Evolutionary conservation across 371 early-diverging fungal genomes (phyloP).

Genomic region (Phascolomyces articulosus): DNA sequence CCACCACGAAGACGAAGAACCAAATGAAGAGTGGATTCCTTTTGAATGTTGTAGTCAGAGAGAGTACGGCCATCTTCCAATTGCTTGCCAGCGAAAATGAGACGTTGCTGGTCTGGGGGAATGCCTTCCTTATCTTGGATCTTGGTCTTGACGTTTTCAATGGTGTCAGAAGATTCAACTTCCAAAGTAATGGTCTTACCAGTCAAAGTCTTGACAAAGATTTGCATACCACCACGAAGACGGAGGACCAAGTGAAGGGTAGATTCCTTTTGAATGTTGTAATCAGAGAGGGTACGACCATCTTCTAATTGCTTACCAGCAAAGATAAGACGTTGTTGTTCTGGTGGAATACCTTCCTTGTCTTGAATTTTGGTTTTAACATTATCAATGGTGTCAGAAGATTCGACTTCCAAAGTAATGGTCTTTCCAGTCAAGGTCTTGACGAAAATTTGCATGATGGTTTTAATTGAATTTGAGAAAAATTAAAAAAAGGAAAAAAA

Average conservation of each 20-base stretch:
- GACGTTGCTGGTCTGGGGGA: constrained; percentile 95
- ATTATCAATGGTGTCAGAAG: constrained; percentile 86
- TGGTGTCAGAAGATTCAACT: constrained; percentile 87
- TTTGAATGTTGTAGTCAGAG: constrained; percentile 65
- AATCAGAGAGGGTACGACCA: constrained; percentile 77
- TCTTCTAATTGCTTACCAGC: constrained; percentile 88
- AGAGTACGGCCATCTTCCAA: constrained; percentile 82
- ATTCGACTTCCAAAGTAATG: constrained; percentile 92
- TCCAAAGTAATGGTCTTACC: constrained; percentile 95
- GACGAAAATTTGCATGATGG: constrained; percentile 15
- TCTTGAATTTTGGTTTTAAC: constrained; percentile 94
- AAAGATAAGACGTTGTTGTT: constrained; percentile 86
- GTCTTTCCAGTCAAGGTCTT: constrained; percentile 95
- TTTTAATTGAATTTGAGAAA: not conserved
- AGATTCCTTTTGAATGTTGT: constrained; percentile 77
- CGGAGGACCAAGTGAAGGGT: constrained; percentile 91
- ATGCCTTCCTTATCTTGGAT: constrained; percentile 97
- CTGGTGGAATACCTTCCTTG: constrained; percentile 94
- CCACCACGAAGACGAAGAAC: constrained; percentile 91
- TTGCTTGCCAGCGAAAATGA: constrained; percentile 96
- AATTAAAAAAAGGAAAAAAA: not conserved
- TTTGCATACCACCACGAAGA: constrained; percentile 74
- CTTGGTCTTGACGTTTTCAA: constrained; percentile 90
- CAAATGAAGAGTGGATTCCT: constrained; percentile 89
- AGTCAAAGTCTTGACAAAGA: constrained; percentile 80